These are phyloP conservation scores for Pseudogymnoascus sp. DNA, from an alignment of 2,329 filamentous ascomycete species.

Conservation along the genomic window DNA sequence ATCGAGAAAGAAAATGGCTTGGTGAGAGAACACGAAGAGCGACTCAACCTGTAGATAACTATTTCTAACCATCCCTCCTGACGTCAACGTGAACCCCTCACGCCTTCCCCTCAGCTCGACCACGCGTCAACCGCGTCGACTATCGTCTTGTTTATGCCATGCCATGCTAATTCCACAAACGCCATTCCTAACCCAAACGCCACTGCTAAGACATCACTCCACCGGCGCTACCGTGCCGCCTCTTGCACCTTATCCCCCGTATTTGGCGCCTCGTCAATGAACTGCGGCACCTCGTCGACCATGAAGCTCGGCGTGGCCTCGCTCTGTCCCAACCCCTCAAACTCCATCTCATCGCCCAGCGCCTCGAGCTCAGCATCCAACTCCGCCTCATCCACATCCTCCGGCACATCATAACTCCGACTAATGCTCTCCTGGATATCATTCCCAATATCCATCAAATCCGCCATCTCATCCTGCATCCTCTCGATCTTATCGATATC, in stretches of 20 bases:
- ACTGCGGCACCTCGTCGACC: slow-evolving; percentile 79
- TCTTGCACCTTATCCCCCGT: slow-evolving; percentile 70
- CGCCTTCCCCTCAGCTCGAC: not conserved
- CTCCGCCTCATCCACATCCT: slow-evolving; percentile 95
- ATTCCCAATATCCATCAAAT: slow-evolving; percentile 93
- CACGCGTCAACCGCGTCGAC: not conserved
- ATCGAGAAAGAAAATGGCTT: slow-evolving; percentile 5
- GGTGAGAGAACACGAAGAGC: not conserved
- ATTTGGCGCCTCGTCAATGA: slow-evolving; percentile 85
- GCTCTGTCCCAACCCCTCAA: slow-evolving; percentile 54
- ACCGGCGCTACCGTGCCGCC: slow-evolving; percentile 41
- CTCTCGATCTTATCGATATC: slow-evolving; percentile 96
- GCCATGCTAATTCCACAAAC: slow-evolving; percentile 3
- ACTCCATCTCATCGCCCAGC: slow-evolving; percentile 84
- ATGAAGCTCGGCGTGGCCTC: slow-evolving; percentile 70
- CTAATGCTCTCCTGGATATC: slow-evolving; percentile 95
- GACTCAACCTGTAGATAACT: not conserved
- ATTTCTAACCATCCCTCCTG: not conserved
- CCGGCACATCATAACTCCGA: slow-evolving; percentile 85
- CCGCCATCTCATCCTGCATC: slow-evolving; percentile 98
- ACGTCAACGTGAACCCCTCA: not conserved
- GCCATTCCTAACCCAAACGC: not conserved
- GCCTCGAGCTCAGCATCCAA: slow-evolving; percentile 94
- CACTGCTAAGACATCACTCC: not conserved
- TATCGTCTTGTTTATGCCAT: not conserved